Conservation (phyloP, 805 yeast species). For the Debaryomyces prosopidis region DNA sequence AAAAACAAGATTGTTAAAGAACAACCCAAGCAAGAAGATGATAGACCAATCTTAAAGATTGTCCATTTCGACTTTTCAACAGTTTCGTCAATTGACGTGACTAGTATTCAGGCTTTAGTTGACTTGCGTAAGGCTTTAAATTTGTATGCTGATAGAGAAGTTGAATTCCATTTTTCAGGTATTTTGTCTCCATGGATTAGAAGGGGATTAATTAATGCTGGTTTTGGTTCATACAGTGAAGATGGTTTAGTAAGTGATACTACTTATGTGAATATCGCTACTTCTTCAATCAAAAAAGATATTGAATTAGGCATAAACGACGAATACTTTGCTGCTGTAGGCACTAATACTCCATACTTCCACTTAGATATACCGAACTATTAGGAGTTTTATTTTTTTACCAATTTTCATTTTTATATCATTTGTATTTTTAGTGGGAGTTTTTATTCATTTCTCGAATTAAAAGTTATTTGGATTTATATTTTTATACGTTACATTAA, state of each 20-base stretch:
- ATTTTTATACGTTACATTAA: background rate
- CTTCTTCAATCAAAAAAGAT: constrained; percentile 24
- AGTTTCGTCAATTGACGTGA: constrained; percentile 74
- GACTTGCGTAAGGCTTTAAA: constrained; percentile 75
- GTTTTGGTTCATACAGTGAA: constrained; percentile 65
- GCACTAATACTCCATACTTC: constrained; percentile 73
- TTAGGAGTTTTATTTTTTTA: constrained; percentile 4
- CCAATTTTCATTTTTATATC: background rate
- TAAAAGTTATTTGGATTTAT: background rate
- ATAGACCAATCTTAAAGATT: constrained; percentile 67
- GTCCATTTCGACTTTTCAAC: constrained; percentile 81
- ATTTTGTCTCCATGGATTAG: constrained; percentile 85
- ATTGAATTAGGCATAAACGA: constrained; percentile 28
- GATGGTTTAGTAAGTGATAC: constrained; percentile 37
- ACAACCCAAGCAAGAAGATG: constrained; percentile 28
- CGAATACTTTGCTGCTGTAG: constrained; percentile 53
- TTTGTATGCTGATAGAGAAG: constrained; percentile 75
- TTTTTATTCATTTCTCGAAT: background rate
- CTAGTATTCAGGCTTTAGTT: constrained; percentile 74
- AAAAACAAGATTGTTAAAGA: constrained; percentile 16
- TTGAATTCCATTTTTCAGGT: constrained; percentile 88
- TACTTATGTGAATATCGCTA: constrained; percentile 42
- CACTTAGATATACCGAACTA: constrained; percentile 75
- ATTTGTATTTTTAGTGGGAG: background rate
- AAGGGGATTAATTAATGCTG: constrained; percentile 70